Evolutionary conservation across 306 rosid species (phyloP).

Genomic region (Ormosia semicastrata): DNA sequence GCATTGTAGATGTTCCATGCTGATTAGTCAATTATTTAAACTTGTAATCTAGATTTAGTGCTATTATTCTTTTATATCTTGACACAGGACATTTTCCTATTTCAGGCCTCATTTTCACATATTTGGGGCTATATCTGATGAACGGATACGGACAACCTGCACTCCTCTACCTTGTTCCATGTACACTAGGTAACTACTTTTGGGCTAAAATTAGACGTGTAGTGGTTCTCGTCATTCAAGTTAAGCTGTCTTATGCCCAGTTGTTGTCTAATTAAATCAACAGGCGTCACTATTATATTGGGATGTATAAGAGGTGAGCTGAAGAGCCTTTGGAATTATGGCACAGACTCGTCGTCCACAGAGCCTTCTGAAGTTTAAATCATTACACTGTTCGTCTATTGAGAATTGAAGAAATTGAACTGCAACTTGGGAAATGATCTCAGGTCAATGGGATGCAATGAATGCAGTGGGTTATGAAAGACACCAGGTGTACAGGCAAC

Average conservation of each 20-base stretch:
- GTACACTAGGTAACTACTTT: conserved; percentile 76
- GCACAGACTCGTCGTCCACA: conserved; percentile 33
- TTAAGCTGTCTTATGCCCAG: conserved; percentile 7
- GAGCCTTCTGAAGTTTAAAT: conserved; percentile 43
- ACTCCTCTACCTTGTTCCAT: conserved; percentile 96
- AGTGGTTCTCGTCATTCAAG: neutral
- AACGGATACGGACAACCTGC: conserved; percentile 96
- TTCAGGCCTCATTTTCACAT: conserved; percentile 77
- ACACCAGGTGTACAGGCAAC: conserved; percentile 22
- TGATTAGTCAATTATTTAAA: conserved; percentile 1
- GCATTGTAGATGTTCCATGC: conserved; percentile 1
- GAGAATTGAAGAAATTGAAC: conserved; percentile 18
- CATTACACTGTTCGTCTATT: neutral
- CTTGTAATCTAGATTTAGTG: conserved; percentile 3
- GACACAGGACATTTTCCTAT: conserved; percentile 22
- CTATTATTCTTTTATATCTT: neutral
- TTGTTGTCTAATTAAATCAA: conserved; percentile 28
- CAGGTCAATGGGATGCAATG: conserved; percentile 6
- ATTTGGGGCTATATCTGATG: conserved; percentile 86
- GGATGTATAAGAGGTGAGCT: conserved; percentile 73
- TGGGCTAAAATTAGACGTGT: neutral
- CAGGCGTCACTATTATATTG: conserved; percentile 68
- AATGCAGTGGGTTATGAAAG: neutral
- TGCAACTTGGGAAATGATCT: conserved; percentile 3
- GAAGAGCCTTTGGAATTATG: conserved; percentile 76